These are phyloP conservation scores for Penicilliopsis zonata DNA, from an alignment of 495 filamentous ascomycete genomes.

Conservation along the genomic window DNA sequence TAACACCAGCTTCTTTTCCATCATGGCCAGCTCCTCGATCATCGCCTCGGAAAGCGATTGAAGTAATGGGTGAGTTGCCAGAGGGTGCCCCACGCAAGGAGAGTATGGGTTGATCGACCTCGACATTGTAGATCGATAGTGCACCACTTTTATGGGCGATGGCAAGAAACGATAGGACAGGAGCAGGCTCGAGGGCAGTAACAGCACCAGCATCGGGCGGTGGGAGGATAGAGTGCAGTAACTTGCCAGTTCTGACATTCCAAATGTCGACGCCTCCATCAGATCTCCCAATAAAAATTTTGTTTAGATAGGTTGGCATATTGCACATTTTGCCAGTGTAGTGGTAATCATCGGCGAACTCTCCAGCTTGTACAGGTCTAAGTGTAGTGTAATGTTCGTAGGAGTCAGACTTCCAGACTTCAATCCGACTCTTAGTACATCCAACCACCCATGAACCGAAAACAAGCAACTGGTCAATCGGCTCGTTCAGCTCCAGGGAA, in stretches of 20 bases:
- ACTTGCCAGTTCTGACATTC: conserved; percentile 85
- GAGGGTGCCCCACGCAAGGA: conserved; percentile 47
- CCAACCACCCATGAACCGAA: conserved; percentile 91
- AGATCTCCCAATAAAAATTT: conserved; percentile 73
- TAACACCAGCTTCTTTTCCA: conserved; percentile 65
- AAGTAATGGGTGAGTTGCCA: conserved; percentile 47
- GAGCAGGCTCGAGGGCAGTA: conserved; percentile 69
- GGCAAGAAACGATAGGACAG: conserved; percentile 75
- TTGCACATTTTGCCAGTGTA: conserved; percentile 63
- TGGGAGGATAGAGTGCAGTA: conserved; percentile 74
- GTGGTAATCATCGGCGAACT: conserved; percentile 35
- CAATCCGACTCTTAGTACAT: conserved; percentile 59
- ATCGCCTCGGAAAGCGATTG: conserved; percentile 85
- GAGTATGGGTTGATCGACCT: conserved; percentile 57
- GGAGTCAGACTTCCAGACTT: conserved; percentile 79
- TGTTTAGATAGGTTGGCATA: conserved; percentile 92
- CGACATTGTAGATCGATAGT: conserved; percentile 68
- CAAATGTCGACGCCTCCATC: conserved; percentile 94
- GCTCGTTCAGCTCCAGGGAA: conserved; percentile 45
- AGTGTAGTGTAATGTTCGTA: conserved; percentile 85
- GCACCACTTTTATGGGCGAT: conserved; percentile 73
- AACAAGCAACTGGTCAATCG: conserved; percentile 64
- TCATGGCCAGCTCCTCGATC: conserved; percentile 83
- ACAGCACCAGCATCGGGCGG: conserved; percentile 58
- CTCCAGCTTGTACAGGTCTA: conserved; percentile 29